Conservation (phyloP, 495 filamentous ascomycete species). For the Antarctomyces pellizariae region DNA sequence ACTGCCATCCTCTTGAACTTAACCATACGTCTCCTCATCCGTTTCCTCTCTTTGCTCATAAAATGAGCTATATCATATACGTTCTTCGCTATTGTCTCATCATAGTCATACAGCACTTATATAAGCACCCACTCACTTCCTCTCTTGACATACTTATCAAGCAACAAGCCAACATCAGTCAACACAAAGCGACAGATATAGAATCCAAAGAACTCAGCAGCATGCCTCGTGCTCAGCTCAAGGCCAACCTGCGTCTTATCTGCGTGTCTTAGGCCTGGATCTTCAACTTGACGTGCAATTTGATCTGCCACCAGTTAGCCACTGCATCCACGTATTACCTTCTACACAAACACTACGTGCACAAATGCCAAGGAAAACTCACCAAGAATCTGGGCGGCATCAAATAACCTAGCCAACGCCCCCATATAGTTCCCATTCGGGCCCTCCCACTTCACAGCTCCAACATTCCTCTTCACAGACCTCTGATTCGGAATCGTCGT, state of each 20-base stretch:
- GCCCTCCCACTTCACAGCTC: conserved; percentile 46
- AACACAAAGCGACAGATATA: conserved; percentile 88
- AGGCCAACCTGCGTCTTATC: conserved; percentile 76
- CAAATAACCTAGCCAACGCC: conserved; percentile 73
- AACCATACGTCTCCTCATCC: no score
- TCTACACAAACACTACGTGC: conserved; percentile 1
- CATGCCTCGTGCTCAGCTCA: conserved; percentile 78
- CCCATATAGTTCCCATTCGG: conserved; percentile 80
- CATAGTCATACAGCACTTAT: conserved; percentile 7
- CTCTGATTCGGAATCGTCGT: conserved; percentile 38
- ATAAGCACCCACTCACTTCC: conserved; percentile 83
- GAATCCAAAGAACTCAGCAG: conserved; percentile 94
- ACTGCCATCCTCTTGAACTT: no score
- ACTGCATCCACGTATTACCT: conserved; percentile 3
- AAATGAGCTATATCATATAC: no score
- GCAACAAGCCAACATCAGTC: conserved; percentile 57
- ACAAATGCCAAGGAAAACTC: conserved; percentile 24
- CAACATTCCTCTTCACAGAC: conserved; percentile 38
- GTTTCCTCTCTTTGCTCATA: no score
- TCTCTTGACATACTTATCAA: conserved; percentile 94
- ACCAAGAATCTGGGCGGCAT: conserved; percentile 87
- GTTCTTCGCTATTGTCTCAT: background rate
- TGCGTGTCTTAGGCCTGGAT: conserved; percentile 61
- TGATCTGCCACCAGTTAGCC: conserved; percentile 40
- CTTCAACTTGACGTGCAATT: conserved; percentile 88